phyloP scores from a whole-genome alignment of 2,329 filamentous ascomycete genomes.

The Xylaria arbuscula region DNA sequence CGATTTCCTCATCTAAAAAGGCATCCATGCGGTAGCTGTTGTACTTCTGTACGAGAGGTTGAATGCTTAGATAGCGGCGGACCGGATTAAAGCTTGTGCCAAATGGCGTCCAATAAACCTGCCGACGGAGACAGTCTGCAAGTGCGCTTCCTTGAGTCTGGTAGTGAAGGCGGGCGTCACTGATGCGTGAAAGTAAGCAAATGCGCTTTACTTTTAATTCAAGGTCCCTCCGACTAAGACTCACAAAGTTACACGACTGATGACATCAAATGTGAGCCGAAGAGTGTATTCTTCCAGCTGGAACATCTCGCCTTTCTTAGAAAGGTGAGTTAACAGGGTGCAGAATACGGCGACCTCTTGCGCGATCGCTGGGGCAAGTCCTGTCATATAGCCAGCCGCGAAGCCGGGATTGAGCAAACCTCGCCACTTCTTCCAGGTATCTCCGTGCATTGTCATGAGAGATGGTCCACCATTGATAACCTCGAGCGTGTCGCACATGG shows the following conservation, averaged over 20 bases:
- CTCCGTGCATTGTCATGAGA: conserved; percentile 55
- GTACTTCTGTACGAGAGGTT: conserved; percentile 40
- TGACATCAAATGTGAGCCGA: conserved; percentile 45
- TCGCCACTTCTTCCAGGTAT: conserved; percentile 44
- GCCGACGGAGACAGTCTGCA: conserved; percentile 37
- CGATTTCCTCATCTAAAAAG: conserved; percentile 40
- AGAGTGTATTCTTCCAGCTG: conserved; percentile 43
- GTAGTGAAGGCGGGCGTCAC: conserved; percentile 43
- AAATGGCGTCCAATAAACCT: conserved; percentile 41
- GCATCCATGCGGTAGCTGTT: conserved; percentile 40
- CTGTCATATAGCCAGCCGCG: conserved; percentile 36
- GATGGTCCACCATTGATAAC: conserved; percentile 56
- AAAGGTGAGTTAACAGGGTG: conserved; percentile 22
- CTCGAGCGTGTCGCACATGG: conserved; percentile 45
- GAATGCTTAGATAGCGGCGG: conserved; percentile 36
- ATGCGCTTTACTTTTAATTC: too few relatives aligned
- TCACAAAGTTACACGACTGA: conserved; percentile 40
- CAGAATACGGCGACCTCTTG: conserved; percentile 41
- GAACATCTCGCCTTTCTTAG: conserved; percentile 34
- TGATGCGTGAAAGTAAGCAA: conserved; percentile 4
- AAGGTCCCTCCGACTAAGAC: neutral
- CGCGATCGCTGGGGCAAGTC: conserved; percentile 39
- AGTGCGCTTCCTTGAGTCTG: conserved; percentile 40
- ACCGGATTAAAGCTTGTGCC: conserved; percentile 41
- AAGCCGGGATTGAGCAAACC: conserved; percentile 43